Evolutionary conservation across 1,284 basidiomycete species (phyloP).

Genomic region (Naganishia cerealis): DNA sequence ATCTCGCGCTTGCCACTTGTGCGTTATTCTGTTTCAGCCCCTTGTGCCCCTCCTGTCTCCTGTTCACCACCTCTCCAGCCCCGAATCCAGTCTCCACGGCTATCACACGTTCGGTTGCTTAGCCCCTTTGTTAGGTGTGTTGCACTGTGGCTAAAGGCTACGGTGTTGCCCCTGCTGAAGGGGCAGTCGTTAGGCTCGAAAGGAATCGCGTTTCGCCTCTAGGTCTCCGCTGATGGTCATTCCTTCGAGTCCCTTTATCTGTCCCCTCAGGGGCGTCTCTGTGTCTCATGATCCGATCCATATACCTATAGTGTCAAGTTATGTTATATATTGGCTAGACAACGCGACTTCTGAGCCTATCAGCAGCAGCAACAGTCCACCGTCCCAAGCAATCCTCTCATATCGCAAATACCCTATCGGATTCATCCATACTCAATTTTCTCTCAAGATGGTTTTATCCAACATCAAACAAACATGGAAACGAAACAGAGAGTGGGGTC

Average conservation of each 20-base stretch:
- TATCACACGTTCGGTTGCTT: too few species aligned
- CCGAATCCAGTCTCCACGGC: too few species aligned
- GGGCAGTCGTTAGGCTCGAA: background rate
- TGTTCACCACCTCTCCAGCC: too few species aligned
- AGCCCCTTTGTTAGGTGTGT: background rate
- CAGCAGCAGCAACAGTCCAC: background rate
- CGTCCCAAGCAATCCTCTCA: background rate
- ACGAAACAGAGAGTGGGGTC: conserved; percentile 1
- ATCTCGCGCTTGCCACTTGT: background rate
- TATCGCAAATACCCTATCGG: background rate
- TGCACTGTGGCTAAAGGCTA: background rate
- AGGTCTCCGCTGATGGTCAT: background rate
- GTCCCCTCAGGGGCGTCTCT: background rate
- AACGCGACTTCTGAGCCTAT: background rate
- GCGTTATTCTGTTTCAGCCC: background rate
- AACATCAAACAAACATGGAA: conserved; percentile 6
- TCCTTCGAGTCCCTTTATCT: conserved; percentile 2
- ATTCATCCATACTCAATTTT: background rate
- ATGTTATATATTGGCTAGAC: too few species aligned
- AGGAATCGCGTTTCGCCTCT: conserved; percentile 1
- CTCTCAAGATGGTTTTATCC: conserved; percentile 1
- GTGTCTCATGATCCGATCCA: background rate
- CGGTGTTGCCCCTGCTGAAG: background rate
- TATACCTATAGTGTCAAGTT: background rate
- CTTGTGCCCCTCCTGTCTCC: background rate